These are phyloP conservation scores for Fusarium azukiicola DNA, from an alignment of 2,329 filamentous ascomycete species.

Conservation along the genomic window DNA sequence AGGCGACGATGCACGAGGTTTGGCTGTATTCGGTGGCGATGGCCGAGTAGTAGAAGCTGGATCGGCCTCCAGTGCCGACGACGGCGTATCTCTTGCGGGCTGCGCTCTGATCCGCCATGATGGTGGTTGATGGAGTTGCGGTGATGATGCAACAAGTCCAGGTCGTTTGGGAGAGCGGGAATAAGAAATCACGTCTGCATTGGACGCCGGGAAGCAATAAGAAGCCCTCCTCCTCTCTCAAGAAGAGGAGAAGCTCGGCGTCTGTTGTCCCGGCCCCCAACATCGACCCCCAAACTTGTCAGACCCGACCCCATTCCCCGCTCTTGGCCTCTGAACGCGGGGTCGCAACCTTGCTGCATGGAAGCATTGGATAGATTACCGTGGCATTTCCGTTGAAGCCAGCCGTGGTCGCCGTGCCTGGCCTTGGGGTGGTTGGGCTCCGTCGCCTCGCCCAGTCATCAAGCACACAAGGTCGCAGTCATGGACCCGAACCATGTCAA, in stretches of 20 bases:
- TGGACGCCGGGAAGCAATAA: constrained; percentile 4
- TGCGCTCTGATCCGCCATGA: constrained; percentile 30
- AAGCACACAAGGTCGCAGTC: not conserved
- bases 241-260: constrained; percentile 12
- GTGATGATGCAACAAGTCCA: not conserved
- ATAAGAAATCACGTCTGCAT: not conserved
- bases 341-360: not conserved
- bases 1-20: constrained; percentile 74
- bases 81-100: constrained; percentile 72
- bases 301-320: not conserved
- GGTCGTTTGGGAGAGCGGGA: not conserved
- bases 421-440: not conserved
- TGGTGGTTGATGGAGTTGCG: not conserved
- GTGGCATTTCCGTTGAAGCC: not conserved
- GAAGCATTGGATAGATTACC: not conserved
- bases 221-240: not conserved
- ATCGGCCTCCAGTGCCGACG: constrained; percentile 79
- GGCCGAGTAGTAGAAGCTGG: constrained; percentile 80
- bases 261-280: constrained; percentile 7
- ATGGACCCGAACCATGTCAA: not conserved
- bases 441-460: not conserved
- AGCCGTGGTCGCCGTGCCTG: not conserved
- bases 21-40: constrained; percentile 74
- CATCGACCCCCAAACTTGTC: constrained; percentile 3
- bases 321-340: constrained; percentile 16